phyloP scores from a whole-genome alignment of 805 yeast species.

The Saturnispora silvae region DNA sequence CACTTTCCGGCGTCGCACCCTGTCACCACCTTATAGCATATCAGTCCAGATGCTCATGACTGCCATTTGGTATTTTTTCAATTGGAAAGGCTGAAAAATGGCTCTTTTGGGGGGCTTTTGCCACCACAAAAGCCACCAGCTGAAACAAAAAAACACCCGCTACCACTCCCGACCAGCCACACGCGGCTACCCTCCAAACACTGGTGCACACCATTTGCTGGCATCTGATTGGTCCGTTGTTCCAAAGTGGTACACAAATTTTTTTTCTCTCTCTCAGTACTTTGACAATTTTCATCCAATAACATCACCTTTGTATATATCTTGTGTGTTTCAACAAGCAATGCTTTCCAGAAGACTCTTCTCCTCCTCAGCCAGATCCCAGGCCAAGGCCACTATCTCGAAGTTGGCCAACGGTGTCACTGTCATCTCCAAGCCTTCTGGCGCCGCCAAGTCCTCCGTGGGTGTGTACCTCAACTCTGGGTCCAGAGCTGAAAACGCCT shows the following conservation, averaged over 20 bases:
- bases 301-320: background rate
- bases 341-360: conserved; percentile 45
- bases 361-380: conserved; percentile 35
- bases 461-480: conserved; percentile 72
- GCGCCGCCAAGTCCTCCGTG: conserved; percentile 42
- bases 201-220: background rate
- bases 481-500: conserved; percentile 67
- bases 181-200: too few relatives aligned
- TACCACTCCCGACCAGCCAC: background rate
- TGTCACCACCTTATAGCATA: too few relatives aligned
- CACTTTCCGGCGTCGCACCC: too few relatives aligned
- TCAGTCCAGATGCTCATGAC: too few relatives aligned
- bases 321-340: conserved; percentile 1
- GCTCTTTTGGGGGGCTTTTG: too few relatives aligned
- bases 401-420: conserved; percentile 65
- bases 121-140: too few relatives aligned
- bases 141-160: background rate
- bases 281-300: background rate
- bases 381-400: conserved; percentile 57
- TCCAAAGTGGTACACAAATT: background rate
- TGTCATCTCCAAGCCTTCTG: conserved; percentile 52
- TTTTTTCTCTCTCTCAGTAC: too few relatives aligned
- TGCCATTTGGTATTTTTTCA: too few relatives aligned
- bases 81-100: too few relatives aligned
- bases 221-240: background rate